Evolutionary conservation across 768 basidiomycete genomes (phyloP), one percentile per base, ranked within the genome.

Genomic region (Mycena pura): DNA sequence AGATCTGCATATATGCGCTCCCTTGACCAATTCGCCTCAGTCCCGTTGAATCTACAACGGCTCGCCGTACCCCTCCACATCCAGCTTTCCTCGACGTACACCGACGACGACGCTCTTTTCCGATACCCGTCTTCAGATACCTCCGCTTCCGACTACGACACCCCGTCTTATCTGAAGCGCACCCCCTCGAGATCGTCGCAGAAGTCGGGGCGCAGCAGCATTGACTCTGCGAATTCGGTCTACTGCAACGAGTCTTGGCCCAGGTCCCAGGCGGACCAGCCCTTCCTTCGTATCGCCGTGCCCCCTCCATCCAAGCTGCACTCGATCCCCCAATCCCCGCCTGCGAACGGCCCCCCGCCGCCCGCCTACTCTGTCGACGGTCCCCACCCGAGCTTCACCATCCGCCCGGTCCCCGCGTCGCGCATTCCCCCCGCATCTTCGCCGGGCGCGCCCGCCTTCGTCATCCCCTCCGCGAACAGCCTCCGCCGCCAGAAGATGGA

Each of bases 401-500:
- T 67, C 27, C 69, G 65, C 62, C 49, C 70, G 57, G 61, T 69
- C 66, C 47, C 52, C 27, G 17, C 52, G 1, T 59, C 58, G 57
- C 66, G 45, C 66, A 55, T 13, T n/a, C 25, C 51, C 29, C 63
- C 61, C 48, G 69, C 55, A 51, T 70, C n/a, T 43, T 70, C 77
- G 27, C 70, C 77, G n/a, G 64, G 70, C 5, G 52, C 71, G 29
- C 77, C 78, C 6, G 67, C 70, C 1, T 80, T 83, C 69, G 66
- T 66, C 22, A 77, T 84, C 36, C 76, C 81, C 2, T 79, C 83
- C 7, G 66, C 79, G 4, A 75, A 72, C 19, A 69, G 72, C 41
- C 46, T 79, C 15, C 80, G 86, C 22, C 80, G 83, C 45, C 74
- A 77, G 64, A 91, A 89, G 72, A 84, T 91, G 80, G 87, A 88